Conservation (phyloP, 371 early-diverging fungal genomes). For the Mortierella sp. region DNA sequence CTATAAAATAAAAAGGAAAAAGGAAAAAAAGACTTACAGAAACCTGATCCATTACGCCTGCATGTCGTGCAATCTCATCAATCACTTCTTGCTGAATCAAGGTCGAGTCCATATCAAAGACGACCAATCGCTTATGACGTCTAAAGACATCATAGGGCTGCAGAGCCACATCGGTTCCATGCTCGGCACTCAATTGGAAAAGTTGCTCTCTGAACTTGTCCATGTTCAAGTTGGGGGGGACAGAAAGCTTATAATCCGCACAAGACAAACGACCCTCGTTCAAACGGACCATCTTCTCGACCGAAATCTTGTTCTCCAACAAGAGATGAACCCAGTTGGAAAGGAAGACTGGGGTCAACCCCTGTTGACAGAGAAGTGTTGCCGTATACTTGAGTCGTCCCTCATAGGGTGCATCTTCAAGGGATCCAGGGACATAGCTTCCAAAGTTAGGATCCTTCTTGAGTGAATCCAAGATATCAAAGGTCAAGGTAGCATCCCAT, state of each 20-base stretch:
- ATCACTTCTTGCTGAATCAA: conserved; percentile 98
- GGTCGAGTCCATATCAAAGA: conserved; percentile 99
- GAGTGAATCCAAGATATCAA: conserved; percentile 78
- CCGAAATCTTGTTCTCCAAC: conserved; percentile 76
- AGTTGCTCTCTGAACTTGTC: conserved; percentile 73
- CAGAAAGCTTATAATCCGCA: conserved; percentile 82
- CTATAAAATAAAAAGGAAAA: background rate
- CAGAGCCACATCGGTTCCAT: conserved; percentile 86
- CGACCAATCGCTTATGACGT: conserved; percentile 90
- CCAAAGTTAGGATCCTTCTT: conserved; percentile 56
- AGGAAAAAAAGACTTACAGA: conserved; percentile 67
- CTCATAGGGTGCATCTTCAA: conserved; percentile 88
- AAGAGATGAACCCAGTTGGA: conserved; percentile 79
- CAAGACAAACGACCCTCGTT: conserved; percentile 76
- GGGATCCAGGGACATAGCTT: conserved; percentile 60
- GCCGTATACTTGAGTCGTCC: conserved; percentile 84
- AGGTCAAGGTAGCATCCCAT: conserved; percentile 85
- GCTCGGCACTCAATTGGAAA: conserved; percentile 72
- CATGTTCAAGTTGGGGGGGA: conserved; percentile 72
- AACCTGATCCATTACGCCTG: conserved; percentile 92
- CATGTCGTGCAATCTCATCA: conserved; percentile 95
- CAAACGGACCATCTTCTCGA: conserved; percentile 82
- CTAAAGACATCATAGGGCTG: conserved; percentile 91
- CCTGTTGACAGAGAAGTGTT: conserved; percentile 83
- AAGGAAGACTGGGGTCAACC: conserved; percentile 76